These are phyloP conservation scores for Oenanthe javanica DNA, from an alignment of 140 eudicot genomes.

Conservation along the genomic window DNA sequence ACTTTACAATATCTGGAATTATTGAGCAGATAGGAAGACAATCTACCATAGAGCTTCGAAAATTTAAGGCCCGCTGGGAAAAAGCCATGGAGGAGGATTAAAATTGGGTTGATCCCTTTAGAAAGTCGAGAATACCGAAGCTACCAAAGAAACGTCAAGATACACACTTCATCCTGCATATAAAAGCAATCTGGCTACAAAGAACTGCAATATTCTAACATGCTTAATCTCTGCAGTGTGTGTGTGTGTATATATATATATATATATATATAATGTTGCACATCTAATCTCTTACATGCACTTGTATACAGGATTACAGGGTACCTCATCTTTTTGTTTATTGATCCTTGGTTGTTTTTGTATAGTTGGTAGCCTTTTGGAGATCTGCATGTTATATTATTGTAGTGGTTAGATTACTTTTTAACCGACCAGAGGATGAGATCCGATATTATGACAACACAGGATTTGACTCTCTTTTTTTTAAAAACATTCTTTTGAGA, in stretches of 20 bases:
- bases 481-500: not conserved
- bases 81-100: slow-evolving; percentile 61
- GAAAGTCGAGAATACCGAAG: slow-evolving; percentile 26
- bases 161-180: not conserved
- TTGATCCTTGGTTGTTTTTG: not conserved
- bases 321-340: not conserved
- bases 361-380: not conserved
- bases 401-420: not conserved
- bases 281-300: not conserved
- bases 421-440: not conserved
- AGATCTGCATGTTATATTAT: not conserved
- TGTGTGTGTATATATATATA: not conserved
- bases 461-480: not conserved
- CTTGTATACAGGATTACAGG: not conserved
- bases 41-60: slow-evolving; percentile 65
- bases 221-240: slow-evolving; percentile 1
- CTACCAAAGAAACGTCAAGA: slow-evolving; percentile 3
- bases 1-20: not conserved
- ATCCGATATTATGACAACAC: not conserved
- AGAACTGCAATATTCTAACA: not conserved
- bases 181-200: not conserved
- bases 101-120: slow-evolving; percentile 76
- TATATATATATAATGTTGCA: not conserved
- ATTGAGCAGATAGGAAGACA: slow-evolving; percentile 72
- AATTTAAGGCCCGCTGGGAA: slow-evolving; percentile 78